Evolutionary conservation across 345 rosid genomes (phyloP).

Genomic region (Brassica incana): DNA sequence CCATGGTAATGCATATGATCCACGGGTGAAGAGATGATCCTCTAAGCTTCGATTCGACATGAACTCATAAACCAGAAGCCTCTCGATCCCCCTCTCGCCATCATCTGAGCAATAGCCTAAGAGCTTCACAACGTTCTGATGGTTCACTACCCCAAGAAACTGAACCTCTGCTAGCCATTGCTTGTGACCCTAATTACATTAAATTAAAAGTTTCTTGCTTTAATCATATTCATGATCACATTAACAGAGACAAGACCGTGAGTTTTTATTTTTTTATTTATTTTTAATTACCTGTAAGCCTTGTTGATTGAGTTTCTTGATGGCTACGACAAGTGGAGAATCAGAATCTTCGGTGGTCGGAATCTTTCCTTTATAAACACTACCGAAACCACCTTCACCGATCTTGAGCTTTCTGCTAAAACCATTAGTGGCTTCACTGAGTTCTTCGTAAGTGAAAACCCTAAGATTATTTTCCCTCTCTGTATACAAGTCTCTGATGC

Average conservation of each 20-base stretch:
- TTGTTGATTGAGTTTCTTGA: constrained; percentile 71
- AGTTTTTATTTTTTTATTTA: background rate
- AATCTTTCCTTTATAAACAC: constrained; percentile 69
- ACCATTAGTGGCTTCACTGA: constrained; percentile 61
- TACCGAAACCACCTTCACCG: constrained; percentile 95
- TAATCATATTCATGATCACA: background rate
- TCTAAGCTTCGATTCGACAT: constrained; percentile 82
- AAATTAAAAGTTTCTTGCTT: background rate
- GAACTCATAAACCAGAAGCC: constrained; percentile 74
- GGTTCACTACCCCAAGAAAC: constrained; percentile 80
- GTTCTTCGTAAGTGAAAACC: constrained; percentile 73
- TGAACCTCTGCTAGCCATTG: constrained; percentile 93
- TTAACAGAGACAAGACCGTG: constrained; percentile 2
- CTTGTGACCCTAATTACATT: constrained; percentile 73
- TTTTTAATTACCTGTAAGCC: constrained; percentile 63
- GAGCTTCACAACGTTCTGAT: constrained; percentile 32
- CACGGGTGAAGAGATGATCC: constrained; percentile 73
- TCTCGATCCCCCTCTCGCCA: constrained; percentile 68
- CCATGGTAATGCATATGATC: constrained; percentile 62
- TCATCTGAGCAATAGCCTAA: constrained; percentile 79
- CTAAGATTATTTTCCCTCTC: constrained; percentile 67
- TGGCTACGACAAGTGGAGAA: constrained; percentile 53
- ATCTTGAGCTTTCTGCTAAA: constrained; percentile 64
- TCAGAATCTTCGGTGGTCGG: constrained; percentile 50
- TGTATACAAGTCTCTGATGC: constrained; percentile 63